Percentiles rank a stretch among this genome's conserved stretches.
Conservation (phyloP, 495 filamentous ascomycete species). For the Penicillium samsonianum region DNA sequence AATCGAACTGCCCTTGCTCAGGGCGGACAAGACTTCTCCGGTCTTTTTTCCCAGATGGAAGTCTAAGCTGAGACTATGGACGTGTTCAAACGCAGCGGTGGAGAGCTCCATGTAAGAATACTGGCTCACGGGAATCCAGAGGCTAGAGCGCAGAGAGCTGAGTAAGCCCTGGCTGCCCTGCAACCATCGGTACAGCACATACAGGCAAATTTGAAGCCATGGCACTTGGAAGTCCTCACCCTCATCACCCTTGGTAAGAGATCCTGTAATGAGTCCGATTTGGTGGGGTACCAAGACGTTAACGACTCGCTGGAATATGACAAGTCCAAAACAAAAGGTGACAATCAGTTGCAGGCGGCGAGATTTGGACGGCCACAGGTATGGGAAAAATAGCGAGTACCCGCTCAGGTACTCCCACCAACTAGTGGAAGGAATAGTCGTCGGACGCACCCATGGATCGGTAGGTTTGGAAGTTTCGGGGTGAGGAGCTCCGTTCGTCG, state of each 20-base stretch:
- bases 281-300: slow-evolving; percentile 78
- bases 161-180: slow-evolving; percentile 87
- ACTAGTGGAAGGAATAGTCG: slow-evolving; percentile 64
- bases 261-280: slow-evolving; percentile 72
- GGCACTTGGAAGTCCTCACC: slow-evolving; percentile 54
- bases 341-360: slow-evolving; percentile 69
- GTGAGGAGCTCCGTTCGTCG: slow-evolving; percentile 41
- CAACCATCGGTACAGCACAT: slow-evolving; percentile 79
- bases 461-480: slow-evolving; percentile 42
- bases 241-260: slow-evolving; percentile 53
- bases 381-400: slow-evolving; percentile 89
- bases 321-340: slow-evolving; percentile 70
- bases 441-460: slow-evolving; percentile 65
- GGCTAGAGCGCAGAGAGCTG: slow-evolving; percentile 72
- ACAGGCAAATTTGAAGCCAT: slow-evolving; percentile 71
- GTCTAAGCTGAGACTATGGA: slow-evolving; percentile 90
- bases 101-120: slow-evolving; percentile 95
- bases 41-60: slow-evolving; percentile 97
- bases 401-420: slow-evolving; percentile 91
- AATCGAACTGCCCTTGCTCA: slow-evolving; percentile 94
- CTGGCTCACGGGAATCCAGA: slow-evolving; percentile 96
- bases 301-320: slow-evolving; percentile 70
- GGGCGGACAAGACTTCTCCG: slow-evolving; percentile 88
- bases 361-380: slow-evolving; percentile 82
- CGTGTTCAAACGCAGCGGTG: slow-evolving; percentile 94